Evolutionary conservation across 139 green algal genomes (phyloP).

Genomic region (Coelastrella sp.): DNA sequence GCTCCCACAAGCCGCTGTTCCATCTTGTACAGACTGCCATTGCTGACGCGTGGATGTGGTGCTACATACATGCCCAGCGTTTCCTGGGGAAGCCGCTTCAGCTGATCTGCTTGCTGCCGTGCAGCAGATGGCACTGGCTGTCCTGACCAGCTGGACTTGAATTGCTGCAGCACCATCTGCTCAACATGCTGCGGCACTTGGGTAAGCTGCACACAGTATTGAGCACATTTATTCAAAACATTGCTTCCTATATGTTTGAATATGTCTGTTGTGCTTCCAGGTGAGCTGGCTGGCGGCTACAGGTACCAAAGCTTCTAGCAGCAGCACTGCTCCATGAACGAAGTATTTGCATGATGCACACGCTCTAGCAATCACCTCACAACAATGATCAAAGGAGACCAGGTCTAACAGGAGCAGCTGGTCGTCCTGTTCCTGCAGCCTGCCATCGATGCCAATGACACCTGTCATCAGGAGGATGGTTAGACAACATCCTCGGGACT

Average conservation of each 20-base stretch:
- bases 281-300: too few relatives aligned
- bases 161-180: slow-evolving; percentile 26
- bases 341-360: too few relatives aligned
- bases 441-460: neutral
- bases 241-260: too few relatives aligned
- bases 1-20: slow-evolving; percentile 56
- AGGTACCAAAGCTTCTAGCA: too few relatives aligned
- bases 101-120: slow-evolving; percentile 10
- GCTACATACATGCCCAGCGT: slow-evolving; percentile 57
- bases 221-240: too few relatives aligned
- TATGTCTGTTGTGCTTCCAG: too few relatives aligned
- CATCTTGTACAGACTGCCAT: slow-evolving; percentile 53
- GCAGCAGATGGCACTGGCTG: slow-evolving; percentile 11
- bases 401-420: slow-evolving; percentile 15
- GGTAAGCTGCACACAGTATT: slow-evolving; percentile 17
- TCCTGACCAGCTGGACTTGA: neutral
- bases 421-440: neutral
- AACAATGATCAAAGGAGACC: slow-evolving; percentile 29
- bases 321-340: too few relatives aligned
- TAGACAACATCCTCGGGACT: too few relatives aligned
- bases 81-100: slow-evolving; percentile 41
- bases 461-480: too few relatives aligned
- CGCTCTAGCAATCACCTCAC: slow-evolving; percentile 29
- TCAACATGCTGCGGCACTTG: neutral
- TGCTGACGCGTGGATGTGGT: slow-evolving; percentile 39